Evolutionary conservation across 1,284 basidiomycete genomes (phyloP).

Genomic region (Cryptococcus sp.): DNA sequence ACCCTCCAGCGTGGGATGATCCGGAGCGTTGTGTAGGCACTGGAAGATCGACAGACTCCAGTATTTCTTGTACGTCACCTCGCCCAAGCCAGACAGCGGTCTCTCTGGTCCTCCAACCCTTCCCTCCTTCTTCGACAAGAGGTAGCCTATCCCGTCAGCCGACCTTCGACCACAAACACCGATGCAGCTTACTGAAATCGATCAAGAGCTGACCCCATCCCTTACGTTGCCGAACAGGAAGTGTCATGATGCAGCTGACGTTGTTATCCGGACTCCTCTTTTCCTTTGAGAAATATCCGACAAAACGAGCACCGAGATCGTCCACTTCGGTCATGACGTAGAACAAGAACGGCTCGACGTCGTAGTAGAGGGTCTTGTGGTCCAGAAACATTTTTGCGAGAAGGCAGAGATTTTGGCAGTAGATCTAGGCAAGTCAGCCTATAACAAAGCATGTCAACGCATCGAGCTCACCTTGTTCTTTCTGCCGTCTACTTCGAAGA

Average conservation of each 20-base stretch:
- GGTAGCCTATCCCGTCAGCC: conserved; percentile 63
- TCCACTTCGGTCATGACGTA: conserved; percentile 95
- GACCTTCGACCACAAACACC: background rate
- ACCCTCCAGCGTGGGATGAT: conserved; percentile 68
- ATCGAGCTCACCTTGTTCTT: conserved; percentile 73
- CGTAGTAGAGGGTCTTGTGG: conserved; percentile 99
- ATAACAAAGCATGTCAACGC: background rate
- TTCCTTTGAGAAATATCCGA: conserved; percentile 99
- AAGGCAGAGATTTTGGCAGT: conserved; percentile 98
- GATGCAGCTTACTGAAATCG: conserved; percentile 76
- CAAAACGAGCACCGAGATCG: conserved; percentile 83
- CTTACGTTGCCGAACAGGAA: conserved; percentile 88
- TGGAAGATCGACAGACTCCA: conserved; percentile 90
- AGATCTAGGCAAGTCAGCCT: conserved; percentile 58
- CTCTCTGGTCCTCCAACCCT: conserved; percentile 85
- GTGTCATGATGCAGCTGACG: conserved; percentile 98
- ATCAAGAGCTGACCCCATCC: conserved; percentile 94
- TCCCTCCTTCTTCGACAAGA: conserved; percentile 90
- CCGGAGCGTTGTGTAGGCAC: conserved; percentile 59
- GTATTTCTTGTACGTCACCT: conserved; percentile 88
- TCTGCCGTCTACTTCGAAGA: conserved; percentile 97
- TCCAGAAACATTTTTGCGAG: conserved; percentile 99
- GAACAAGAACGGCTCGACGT: conserved; percentile 98
- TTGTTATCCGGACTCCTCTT: conserved; percentile 94
- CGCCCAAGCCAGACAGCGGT: conserved; percentile 82